Evolutionary conservation across 352 stramenopile species (phyloP), one percentile per base, ranked within the genome.

Genomic region (Globisporangium radiosum): DNA sequence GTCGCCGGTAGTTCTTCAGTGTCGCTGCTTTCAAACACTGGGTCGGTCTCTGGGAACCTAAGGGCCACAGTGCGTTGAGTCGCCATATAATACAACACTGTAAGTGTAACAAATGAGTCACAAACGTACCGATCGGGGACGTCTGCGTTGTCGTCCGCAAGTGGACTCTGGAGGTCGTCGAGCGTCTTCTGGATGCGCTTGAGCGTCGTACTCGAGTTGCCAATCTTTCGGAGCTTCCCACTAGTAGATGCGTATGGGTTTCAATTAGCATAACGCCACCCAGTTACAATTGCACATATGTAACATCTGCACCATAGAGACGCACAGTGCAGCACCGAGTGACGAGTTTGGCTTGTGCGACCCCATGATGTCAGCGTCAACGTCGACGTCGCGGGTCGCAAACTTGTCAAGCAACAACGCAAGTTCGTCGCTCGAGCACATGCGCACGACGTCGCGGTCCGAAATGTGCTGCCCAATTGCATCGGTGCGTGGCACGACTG

Each of bases 101-200:
- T 3, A 33, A 33, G 25, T 33, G 25, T 3, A 33, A 33, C 25
- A 33, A 33, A 33, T 33, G 25, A 33, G 25, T 3, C 25, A 33
- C 25, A 10, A 0, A 6, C 47, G 13, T 37, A 77, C 56, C 74
- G 70, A 25, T 89, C 75, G 10, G 87, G 49, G 7, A 75, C 58
- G 39, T 88, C 67, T 0, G 64, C 63, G 50, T 87, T 71, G 54
- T 81, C 73, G 4, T 53, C n/a, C 43, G 43, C 57, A 17, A 78
- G 72, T 7, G 68, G 65, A 53, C 72, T 81, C 17, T 75, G 73
- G 7, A 63, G 67, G 19, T 90, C 81, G 7, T 91, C 81, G 56
- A 90, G 76, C 14, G 73, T 88, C 56, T 90, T 84, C 55, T 90
- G 83, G 14, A 82, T 56, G 49, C 87, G 69, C 57, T 90, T 88